Evolutionary conservation across 805 yeast species (phyloP), one percentile per base, ranked within the genome.

Genomic region (Wickerhamiella kurtzmanii): DNA sequence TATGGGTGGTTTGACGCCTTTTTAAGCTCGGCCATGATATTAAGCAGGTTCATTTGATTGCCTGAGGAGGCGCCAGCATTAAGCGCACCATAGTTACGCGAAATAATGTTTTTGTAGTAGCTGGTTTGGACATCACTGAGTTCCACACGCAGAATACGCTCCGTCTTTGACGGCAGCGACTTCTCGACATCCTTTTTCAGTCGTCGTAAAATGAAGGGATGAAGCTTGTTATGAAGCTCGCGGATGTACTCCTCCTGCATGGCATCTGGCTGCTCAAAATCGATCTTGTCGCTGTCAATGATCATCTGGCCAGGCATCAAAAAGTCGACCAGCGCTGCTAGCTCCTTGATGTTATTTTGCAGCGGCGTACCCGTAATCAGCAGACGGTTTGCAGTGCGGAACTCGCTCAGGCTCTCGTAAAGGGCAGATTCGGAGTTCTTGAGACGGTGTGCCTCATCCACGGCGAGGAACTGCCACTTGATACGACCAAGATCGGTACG

Each of bases 1-100:
- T 92, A 92, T 0, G 99, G 99, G 61, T 92, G 99, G 59, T 92
- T 92, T 0, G 95, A 84, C 0, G 97, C 97, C 64, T 92, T 92
- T 59, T 89, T 92, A 68, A 92, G 74, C 62, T 92, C 98, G 58
- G 86, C 81, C 95, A 92, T 89, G 45, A 92, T 79, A 59, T 92
- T 92, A 40, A 92, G 70, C 51, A 92, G 68, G 2, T 95, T 86
- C 57, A 92, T 75, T 53, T 83, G 95, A n/a, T 78, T 68, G 3
- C 76, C 73, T 19, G 86, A 81, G 50, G 77, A 77, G 2, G 78
- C 69, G 22, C 96, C 96, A 21, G 85, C 82, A 57, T 86, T 85
- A 58, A 92, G 72, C 2, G 98, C 98, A 35, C 87, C 64, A 63
- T 92, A 92, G 64, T 94, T 92, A 58, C 82, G 82, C 13, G 97